These are phyloP conservation scores for Fonsecaea monophora DNA, from an alignment of 2,329 filamentous ascomycete genomes.

Conservation along the genomic window DNA sequence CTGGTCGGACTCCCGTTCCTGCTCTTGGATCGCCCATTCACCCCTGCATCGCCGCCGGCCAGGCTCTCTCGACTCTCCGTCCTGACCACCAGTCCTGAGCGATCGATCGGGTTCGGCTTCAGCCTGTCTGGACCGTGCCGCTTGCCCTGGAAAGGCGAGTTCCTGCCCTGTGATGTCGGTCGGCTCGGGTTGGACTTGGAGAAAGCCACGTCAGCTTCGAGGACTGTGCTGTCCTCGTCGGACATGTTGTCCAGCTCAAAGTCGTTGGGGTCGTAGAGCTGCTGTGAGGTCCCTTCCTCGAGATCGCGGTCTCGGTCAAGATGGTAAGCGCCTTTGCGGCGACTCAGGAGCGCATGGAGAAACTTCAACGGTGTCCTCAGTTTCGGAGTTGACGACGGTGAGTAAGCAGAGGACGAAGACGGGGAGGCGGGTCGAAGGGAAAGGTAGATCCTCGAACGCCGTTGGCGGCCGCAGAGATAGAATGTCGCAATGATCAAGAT, in stretches of 20 bases:
- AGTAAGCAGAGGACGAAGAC: slow-evolving; percentile 40
- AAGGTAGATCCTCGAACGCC: slow-evolving; percentile 67
- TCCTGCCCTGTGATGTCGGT: slow-evolving; percentile 65
- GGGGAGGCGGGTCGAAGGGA: slow-evolving; percentile 53
- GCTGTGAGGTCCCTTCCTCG: slow-evolving; percentile 68
- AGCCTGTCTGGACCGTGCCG: slow-evolving; percentile 41
- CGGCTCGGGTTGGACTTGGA: slow-evolving; percentile 54
- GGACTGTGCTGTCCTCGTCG: slow-evolving; percentile 50
- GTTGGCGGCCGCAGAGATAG: slow-evolving; percentile 79
- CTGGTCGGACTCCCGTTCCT: slow-evolving; percentile 30
- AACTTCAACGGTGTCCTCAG: slow-evolving; percentile 42
- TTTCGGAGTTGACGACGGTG: slow-evolving; percentile 18
- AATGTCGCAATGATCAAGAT: slow-evolving; percentile 73
- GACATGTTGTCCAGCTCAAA: slow-evolving; percentile 76
- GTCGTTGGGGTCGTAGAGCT: slow-evolving; percentile 56
- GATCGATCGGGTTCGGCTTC: slow-evolving; percentile 55
- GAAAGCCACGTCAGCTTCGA: slow-evolving; percentile 28
- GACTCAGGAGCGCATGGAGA: slow-evolving; percentile 47
- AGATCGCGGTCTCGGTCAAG: slow-evolving; percentile 88
- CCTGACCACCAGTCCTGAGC: slow-evolving; percentile 76
- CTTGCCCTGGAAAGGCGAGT: slow-evolving; percentile 68
- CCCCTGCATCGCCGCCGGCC: slow-evolving; percentile 33
- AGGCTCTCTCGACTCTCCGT: slow-evolving; percentile 87
- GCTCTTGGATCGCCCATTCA: slow-evolving; percentile 28
- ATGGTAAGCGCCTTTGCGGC: slow-evolving; percentile 47